Evolutionary conservation across 2,329 filamentous ascomycete genomes (phyloP).

Genomic region (Dactylellina haptotyla): DNA sequence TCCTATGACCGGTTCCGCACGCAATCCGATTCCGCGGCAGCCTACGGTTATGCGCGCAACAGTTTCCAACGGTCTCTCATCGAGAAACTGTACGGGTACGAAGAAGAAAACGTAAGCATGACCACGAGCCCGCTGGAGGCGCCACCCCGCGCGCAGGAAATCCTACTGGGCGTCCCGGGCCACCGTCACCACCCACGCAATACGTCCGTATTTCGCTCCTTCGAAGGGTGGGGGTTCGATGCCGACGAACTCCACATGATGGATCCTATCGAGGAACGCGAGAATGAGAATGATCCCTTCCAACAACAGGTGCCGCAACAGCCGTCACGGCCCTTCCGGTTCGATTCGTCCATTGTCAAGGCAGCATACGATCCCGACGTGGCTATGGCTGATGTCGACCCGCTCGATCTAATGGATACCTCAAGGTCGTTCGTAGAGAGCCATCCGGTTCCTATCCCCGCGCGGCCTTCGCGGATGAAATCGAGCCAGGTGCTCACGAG

Average conservation of each 20-base stretch:
- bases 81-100: slow-evolving; percentile 36
- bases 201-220: slow-evolving; percentile 36
- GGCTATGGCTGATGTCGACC: slow-evolving; percentile 24
- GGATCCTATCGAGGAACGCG: slow-evolving; percentile 37
- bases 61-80: slow-evolving; percentile 23
- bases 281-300: neutral
- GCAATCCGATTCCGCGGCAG: slow-evolving; percentile 14
- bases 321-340: neutral
- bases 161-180: neutral
- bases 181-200: slow-evolving; percentile 4
- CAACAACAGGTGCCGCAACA: neutral
- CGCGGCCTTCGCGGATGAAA: slow-evolving; percentile 11
- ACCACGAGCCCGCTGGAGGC: neutral
- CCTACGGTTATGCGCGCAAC: slow-evolving; percentile 3
- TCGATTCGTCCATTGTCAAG: slow-evolving; percentile 30
- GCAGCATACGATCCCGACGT: slow-evolving; percentile 12
- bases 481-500: slow-evolving; percentile 14
- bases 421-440: slow-evolving; percentile 9
- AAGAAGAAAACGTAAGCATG: neutral
- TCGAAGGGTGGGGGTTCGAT: slow-evolving; percentile 45
- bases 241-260: slow-evolving; percentile 35
- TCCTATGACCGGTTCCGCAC: neutral
- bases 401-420: slow-evolving; percentile 33
- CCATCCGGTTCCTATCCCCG: slow-evolving; percentile 29
- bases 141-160: neutral